Conservation (phyloP, 805 yeast species). For the Metschnikowia vanudenii region DNA sequence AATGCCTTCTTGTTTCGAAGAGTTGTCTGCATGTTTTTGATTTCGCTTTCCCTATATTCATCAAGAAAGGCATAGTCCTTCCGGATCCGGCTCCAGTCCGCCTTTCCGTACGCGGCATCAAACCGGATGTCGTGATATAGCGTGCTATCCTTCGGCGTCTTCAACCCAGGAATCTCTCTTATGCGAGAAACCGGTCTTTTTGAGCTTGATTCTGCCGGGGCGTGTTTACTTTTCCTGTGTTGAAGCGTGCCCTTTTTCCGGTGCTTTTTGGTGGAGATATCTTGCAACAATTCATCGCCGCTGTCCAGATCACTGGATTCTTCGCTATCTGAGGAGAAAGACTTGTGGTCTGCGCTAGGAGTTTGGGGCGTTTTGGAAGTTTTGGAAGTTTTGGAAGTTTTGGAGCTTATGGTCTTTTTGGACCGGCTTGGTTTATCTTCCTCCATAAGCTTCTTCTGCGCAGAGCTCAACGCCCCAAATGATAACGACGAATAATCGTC, state of each 20-base stretch:
- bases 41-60: constrained; percentile 76
- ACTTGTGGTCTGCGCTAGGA: constrained; percentile 6
- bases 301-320: constrained; percentile 18
- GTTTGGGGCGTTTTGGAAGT: constrained; percentile 11
- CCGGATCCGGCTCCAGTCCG: constrained; percentile 65
- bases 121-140: constrained; percentile 82
- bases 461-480: constrained; percentile 61
- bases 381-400: too few relatives aligned
- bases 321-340: constrained; percentile 9
- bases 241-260: constrained; percentile 26
- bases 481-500: constrained; percentile 56
- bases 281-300: constrained; percentile 1
- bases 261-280: constrained; percentile 7
- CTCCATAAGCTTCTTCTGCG: constrained; percentile 48
- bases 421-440: constrained; percentile 19
- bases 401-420: constrained; percentile 3
- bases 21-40: constrained; percentile 54
- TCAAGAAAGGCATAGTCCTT: constrained; percentile 82
- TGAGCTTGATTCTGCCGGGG: constrained; percentile 78
- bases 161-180: constrained; percentile 73
- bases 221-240: constrained; percentile 60
- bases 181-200: constrained; percentile 67
- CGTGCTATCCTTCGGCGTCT: constrained; percentile 32
- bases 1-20: constrained; percentile 53
- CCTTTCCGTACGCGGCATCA: constrained; percentile 85